These are phyloP conservation scores for Exophiala bonariae DNA, from an alignment of 2,329 filamentous ascomycete genomes.

Conservation along the genomic window DNA sequence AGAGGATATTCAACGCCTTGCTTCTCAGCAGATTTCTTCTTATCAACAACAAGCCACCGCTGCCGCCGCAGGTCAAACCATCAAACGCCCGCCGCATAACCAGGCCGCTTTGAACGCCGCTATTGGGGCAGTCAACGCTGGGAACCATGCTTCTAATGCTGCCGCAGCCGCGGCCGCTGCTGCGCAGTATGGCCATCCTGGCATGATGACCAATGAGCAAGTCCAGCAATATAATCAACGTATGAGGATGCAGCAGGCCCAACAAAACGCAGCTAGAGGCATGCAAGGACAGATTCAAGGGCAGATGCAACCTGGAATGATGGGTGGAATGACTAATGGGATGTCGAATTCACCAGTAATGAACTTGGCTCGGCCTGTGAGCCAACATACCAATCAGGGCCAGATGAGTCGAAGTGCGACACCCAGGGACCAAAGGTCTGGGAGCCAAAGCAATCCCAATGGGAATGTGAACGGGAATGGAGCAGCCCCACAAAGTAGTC, in stretches of 20 bases:
- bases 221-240: constrained; percentile 54
- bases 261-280: constrained; percentile 34
- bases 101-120: constrained; percentile 54
- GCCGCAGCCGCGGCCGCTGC: constrained; percentile 26
- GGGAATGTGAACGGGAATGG: constrained; percentile 4
- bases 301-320: constrained; percentile 30
- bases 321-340: constrained; percentile 31
- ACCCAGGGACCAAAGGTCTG: constrained; percentile 46
- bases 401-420: constrained; percentile 46
- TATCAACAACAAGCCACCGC: constrained; percentile 43
- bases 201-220: constrained; percentile 47
- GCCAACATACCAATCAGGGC: constrained; percentile 29
- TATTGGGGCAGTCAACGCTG: constrained; percentile 44
- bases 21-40: constrained; percentile 50
- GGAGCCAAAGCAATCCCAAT: constrained; percentile 32
- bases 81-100: constrained; percentile 38
- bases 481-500: constrained; percentile 36
- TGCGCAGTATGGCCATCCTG: constrained; percentile 31
- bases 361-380: constrained; percentile 38
- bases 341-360: constrained; percentile 45
- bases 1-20: constrained; percentile 55
- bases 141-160: constrained; percentile 38
- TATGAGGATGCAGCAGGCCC: constrained; percentile 51
- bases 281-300: constrained; percentile 25
- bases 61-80: constrained; percentile 31